Evolutionary conservation across 2,329 filamentous ascomycete genomes (phyloP).

Genomic region (Paraconiothyrium sp.): DNA sequence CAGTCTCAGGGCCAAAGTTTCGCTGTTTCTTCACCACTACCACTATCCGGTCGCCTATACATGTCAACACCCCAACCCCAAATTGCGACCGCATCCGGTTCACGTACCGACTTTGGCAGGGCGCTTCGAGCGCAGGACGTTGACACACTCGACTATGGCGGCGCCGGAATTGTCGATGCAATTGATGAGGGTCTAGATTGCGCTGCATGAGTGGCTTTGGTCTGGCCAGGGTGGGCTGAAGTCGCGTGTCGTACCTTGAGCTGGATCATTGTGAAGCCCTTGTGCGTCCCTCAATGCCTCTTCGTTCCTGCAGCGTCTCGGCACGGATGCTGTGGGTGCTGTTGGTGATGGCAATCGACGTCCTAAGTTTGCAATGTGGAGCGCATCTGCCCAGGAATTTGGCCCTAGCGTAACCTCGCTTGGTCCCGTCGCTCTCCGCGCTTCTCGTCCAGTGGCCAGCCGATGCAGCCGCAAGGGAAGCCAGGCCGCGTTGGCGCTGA

Average conservation of each 20-base stretch:
- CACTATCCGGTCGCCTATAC: conserved; percentile 89
- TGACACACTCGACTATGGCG: conserved; percentile 94
- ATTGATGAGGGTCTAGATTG: conserved; percentile 84
- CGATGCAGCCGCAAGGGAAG: conserved; percentile 19
- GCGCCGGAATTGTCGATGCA: conserved; percentile 99
- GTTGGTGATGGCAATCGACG: conserved; percentile 17
- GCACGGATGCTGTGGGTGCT: background rate
- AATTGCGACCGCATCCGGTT: background rate
- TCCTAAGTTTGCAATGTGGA: conserved; percentile 17
- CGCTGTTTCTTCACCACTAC: conserved; percentile 98
- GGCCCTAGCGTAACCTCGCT: conserved; percentile 15
- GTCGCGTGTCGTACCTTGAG: conserved; percentile 44
- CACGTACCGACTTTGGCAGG: conserved; percentile 85
- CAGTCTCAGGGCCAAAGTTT: conserved; percentile 75
- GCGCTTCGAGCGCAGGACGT: conserved; percentile 89
- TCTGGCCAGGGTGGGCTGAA: conserved; percentile 10
- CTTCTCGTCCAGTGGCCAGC: conserved; percentile 16
- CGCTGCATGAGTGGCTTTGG: conserved; percentile 63
- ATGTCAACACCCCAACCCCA: conserved; percentile 21
- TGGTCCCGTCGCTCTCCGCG: conserved; percentile 13
- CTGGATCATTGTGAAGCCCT: conserved; percentile 47
- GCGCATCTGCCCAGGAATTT: conserved; percentile 5
- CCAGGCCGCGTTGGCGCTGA: conserved; percentile 18
- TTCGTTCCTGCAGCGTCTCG: conserved; percentile 2
- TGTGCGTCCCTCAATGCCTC: background rate